Evolutionary conservation across 2,329 filamentous ascomycete species (phyloP).

Genomic region (Claviceps paspali): DNA sequence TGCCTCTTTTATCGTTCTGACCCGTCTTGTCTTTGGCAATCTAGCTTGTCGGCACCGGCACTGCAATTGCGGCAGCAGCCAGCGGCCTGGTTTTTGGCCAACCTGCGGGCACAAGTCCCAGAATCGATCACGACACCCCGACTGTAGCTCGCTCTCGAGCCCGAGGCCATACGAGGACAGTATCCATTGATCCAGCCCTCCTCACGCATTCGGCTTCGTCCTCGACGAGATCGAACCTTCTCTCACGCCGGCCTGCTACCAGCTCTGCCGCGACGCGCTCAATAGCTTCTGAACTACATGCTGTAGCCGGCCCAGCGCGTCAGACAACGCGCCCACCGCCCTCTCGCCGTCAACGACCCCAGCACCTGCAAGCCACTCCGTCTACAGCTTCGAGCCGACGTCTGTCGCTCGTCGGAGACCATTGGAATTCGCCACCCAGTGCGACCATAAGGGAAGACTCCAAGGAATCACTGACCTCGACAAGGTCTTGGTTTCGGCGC

Average conservation of each 20-base stretch:
- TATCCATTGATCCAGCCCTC: constrained; percentile 21
- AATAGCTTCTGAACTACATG: constrained; percentile 5
- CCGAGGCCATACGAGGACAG: constrained; percentile 15
- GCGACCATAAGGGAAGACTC: constrained; percentile 25
- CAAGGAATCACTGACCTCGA: constrained; percentile 44
- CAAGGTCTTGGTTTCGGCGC: constrained; percentile 57
- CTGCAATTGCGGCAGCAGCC: constrained; percentile 44
- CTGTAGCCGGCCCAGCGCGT: constrained; percentile 15
- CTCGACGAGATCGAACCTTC: constrained; percentile 1
- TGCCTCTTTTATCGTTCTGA: constrained; percentile 7
- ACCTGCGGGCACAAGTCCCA: constrained; percentile 25
- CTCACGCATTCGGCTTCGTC: constrained; percentile 1
- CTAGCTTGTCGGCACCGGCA: constrained; percentile 46
- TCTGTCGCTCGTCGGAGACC: constrained; percentile 22
- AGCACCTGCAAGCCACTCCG: constrained; percentile 25
- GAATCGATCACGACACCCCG: constrained; percentile 10
- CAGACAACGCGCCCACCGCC: constrained; percentile 19
- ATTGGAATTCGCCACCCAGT: not conserved
- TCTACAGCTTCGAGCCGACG: constrained; percentile 25
- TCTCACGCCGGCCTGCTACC: constrained; percentile 6
- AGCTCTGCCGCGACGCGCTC: constrained; percentile 1
- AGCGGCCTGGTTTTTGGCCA: constrained; percentile 45
- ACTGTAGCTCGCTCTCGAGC: constrained; percentile 4
- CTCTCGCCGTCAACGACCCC: constrained; percentile 22
- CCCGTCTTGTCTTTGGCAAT: constrained; percentile 10